These are phyloP conservation scores for Hypoxylon sp. DNA, from an alignment of 2,329 filamentous ascomycete species.

Conservation along the genomic window DNA sequence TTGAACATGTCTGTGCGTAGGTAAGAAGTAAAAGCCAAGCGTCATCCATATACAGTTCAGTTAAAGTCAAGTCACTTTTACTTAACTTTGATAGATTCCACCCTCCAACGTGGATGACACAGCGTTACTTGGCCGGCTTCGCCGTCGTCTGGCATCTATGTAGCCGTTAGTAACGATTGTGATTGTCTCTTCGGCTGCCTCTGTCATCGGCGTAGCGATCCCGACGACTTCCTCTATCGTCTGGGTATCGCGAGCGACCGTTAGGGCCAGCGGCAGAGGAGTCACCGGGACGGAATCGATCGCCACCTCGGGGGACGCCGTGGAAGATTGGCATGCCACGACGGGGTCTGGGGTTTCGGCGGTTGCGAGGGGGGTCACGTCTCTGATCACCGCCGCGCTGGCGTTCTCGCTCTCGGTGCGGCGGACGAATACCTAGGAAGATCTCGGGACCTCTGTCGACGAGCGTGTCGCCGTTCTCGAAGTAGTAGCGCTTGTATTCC, in stretches of 20 bases:
- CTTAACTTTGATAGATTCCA: too few relatives aligned
- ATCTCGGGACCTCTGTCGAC: conserved; percentile 78
- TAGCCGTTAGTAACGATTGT: conserved; percentile 22
- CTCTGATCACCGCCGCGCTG: conserved; percentile 51
- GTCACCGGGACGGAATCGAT: conserved; percentile 44
- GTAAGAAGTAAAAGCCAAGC: not conserved
- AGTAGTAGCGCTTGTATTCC: conserved; percentile 75
- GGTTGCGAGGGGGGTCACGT: conserved; percentile 41
- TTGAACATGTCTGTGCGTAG: not conserved
- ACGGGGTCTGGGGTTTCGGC: conserved; percentile 37
- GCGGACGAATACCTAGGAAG: conserved; percentile 69
- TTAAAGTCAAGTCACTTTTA: too few relatives aligned
- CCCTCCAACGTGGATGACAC: too few relatives aligned
- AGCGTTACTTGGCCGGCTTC: conserved; percentile 3
- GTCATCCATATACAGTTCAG: conserved; percentile 5
- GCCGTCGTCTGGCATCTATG: not conserved
- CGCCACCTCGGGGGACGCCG: conserved; percentile 47
- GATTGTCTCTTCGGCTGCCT: conserved; percentile 14
- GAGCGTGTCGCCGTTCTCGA: conserved; percentile 71
- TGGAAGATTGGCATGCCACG: conserved; percentile 43
- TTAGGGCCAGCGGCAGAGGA: conserved; percentile 33
- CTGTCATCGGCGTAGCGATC: conserved; percentile 23
- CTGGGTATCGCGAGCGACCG: conserved; percentile 38
- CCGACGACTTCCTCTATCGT: conserved; percentile 31
- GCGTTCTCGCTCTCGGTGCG: conserved; percentile 59